These are phyloP conservation scores for Amanita pallidorosea DNA, from an alignment of 768 basidiomycete species.

Conservation along the genomic window DNA sequence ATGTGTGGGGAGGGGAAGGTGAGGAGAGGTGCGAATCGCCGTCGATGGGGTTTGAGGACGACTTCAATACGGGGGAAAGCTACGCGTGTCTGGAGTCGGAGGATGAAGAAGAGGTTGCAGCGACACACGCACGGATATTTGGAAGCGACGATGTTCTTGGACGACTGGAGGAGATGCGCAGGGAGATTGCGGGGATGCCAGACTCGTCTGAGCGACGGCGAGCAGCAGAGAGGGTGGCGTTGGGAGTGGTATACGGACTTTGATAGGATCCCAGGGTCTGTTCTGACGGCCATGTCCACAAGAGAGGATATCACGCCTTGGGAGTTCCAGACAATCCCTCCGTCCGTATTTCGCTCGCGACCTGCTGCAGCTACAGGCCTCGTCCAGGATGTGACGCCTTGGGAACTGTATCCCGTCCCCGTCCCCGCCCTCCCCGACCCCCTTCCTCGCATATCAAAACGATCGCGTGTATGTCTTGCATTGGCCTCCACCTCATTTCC, in stretches of 20 bases:
- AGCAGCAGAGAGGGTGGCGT: slow-evolving; percentile 62
- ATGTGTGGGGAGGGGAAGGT: slow-evolving; percentile 52
- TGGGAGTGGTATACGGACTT: slow-evolving; percentile 65
- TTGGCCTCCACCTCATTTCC: background rate
- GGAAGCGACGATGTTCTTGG: slow-evolving; percentile 40
- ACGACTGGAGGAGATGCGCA: slow-evolving; percentile 59
- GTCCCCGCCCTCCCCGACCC: background rate
- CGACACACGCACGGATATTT: slow-evolving; percentile 40
- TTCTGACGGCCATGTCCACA: slow-evolving; percentile 3
- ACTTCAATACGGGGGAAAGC: slow-evolving; percentile 65
- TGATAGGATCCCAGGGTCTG: slow-evolving; percentile 2
- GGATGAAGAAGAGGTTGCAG: slow-evolving; percentile 31
- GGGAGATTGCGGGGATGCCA: slow-evolving; percentile 59
- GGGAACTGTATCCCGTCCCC: slow-evolving; percentile 19
- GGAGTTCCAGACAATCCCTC: slow-evolving; percentile 20
- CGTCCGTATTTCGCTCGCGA: slow-evolving; percentile 7
- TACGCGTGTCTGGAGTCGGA: slow-evolving; percentile 48
- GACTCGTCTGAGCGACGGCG: slow-evolving; percentile 52
- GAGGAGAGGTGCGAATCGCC: slow-evolving; percentile 12
- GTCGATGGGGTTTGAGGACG: slow-evolving; percentile 53
- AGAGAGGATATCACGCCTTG: slow-evolving; percentile 28
- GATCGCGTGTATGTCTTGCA: slow-evolving; percentile 1
- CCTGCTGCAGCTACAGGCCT: slow-evolving; percentile 9
- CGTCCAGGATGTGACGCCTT: slow-evolving; percentile 19
- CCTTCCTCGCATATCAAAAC: background rate